A percentile compares a stretch with the other conserved stretches of the same genome.
Evolutionary conservation across 2,329 filamentous ascomycete genomes (phyloP).

Genomic region (Fusarium nurragi): DNA sequence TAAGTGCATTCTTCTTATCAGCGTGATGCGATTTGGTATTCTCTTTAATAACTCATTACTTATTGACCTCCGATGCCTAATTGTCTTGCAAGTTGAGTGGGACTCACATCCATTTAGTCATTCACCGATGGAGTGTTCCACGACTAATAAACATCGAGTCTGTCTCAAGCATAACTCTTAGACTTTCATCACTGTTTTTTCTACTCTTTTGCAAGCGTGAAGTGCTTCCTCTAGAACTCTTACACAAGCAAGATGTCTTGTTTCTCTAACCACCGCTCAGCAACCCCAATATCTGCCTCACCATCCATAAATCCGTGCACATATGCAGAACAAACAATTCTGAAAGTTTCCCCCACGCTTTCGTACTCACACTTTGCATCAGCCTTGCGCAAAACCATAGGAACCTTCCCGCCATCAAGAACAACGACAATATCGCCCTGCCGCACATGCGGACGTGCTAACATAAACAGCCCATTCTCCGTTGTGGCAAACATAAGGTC

Average conservation of each 20-base stretch:
- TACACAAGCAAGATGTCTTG: conserved; percentile 1
- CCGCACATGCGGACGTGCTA: neutral
- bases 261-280: conserved; percentile 7
- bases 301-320: conserved; percentile 34
- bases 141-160: too few species aligned
- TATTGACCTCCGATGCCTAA: too few species aligned
- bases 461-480: conserved; percentile 7
- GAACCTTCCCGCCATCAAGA: conserved; percentile 25
- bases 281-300: neutral
- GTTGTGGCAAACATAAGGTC: neutral
- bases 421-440: conserved; percentile 17
- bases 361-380: rapidly evolving
- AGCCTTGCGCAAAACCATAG: conserved; percentile 8
- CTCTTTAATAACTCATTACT: too few species aligned
- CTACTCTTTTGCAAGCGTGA: neutral
- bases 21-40: too few species aligned
- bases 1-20: too few species aligned
- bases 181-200: too few species aligned
- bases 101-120: too few species aligned
- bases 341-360: neutral
- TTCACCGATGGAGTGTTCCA: too few species aligned
- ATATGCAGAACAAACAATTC: conserved; percentile 11
- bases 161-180: too few species aligned
- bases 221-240: neutral
- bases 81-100: too few species aligned